Conservation (phyloP, 192 early-diverging fungal genomes). For the Gamsiella multidivaricata region DNA sequence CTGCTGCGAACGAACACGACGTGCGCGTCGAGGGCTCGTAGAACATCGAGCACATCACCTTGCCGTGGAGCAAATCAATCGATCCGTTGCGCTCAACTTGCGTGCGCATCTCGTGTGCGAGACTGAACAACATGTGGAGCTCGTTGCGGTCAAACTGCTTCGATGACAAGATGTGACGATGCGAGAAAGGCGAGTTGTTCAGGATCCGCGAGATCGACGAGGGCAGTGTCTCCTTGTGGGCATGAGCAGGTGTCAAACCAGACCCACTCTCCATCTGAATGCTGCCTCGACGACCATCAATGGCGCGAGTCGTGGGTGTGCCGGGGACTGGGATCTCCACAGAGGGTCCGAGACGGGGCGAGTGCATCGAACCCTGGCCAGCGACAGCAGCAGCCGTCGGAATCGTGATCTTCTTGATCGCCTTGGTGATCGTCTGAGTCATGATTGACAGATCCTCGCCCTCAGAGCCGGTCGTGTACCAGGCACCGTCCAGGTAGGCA, state of each 20-base stretch:
- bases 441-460: slow-evolving; percentile 62
- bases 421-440: slow-evolving; percentile 53
- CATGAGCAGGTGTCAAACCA: neutral
- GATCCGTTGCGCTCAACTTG: slow-evolving; percentile 90
- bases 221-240: slow-evolving; percentile 13
- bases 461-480: slow-evolving; percentile 51
- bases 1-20: slow-evolving; percentile 91
- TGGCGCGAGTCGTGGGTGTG: slow-evolving; percentile 13
- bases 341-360: slow-evolving; percentile 47
- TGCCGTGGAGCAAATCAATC: slow-evolving; percentile 87
- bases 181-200: slow-evolving; percentile 86
- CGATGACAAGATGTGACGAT: slow-evolving; percentile 92
- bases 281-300: slow-evolving; percentile 30
- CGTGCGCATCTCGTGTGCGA: slow-evolving; percentile 98
- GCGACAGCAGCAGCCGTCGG: neutral
- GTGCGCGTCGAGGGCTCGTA: slow-evolving; percentile 98
- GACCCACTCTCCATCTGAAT: slow-evolving; percentile 25
- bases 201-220: slow-evolving; percentile 57
- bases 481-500: slow-evolving; percentile 85
- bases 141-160: slow-evolving; percentile 94
- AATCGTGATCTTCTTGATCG: slow-evolving; percentile 30
- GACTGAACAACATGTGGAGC: slow-evolving; percentile 92
- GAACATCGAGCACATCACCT: slow-evolving; percentile 95
- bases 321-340: slow-evolving; percentile 13
- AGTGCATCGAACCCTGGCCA: slow-evolving; percentile 19